Evolutionary conservation across 2,329 filamentous ascomycete genomes (phyloP).

Genomic region (Stemphylium vesicarium): DNA sequence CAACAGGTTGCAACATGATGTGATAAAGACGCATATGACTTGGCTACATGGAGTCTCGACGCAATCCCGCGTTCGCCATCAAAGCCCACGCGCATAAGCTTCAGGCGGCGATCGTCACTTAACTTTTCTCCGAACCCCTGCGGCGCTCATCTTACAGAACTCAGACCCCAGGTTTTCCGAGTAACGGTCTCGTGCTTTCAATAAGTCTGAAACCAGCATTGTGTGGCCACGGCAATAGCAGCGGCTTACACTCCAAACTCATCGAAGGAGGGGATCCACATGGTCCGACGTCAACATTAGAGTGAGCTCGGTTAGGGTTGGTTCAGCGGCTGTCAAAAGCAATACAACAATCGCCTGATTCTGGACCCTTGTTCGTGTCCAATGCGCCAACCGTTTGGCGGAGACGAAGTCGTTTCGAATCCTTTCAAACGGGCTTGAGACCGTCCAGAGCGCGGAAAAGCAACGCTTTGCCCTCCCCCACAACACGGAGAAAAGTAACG

Average conservation of each 20-base stretch:
- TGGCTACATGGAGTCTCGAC: slow-evolving; percentile 1
- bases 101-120: slow-evolving; percentile 12
- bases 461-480: neutral
- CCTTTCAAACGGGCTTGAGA: slow-evolving; percentile 5
- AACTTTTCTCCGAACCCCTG: slow-evolving; percentile 13
- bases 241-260: slow-evolving; percentile 6
- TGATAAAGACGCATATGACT: slow-evolving; percentile 9
- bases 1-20: neutral
- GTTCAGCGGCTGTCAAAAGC: slow-evolving; percentile 16
- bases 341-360: slow-evolving; percentile 17
- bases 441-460: slow-evolving; percentile 1
- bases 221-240: slow-evolving; percentile 1
- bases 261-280: slow-evolving; percentile 4
- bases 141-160: slow-evolving; percentile 5
- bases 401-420: slow-evolving; percentile 9
- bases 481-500: slow-evolving; percentile 11
- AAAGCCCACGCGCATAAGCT: slow-evolving; percentile 7
- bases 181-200: slow-evolving; percentile 3
- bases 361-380: slow-evolving; percentile 5
- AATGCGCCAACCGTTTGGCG: slow-evolving; percentile 9
- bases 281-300: slow-evolving; percentile 15
- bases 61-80: neutral
- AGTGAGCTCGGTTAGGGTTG: slow-evolving; percentile 12
- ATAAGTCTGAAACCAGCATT: slow-evolving; percentile 16
- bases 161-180: slow-evolving; percentile 2